phyloP scores from a whole-genome alignment of 202 grass and related monocot species.

The Setaria viridis region DNA sequence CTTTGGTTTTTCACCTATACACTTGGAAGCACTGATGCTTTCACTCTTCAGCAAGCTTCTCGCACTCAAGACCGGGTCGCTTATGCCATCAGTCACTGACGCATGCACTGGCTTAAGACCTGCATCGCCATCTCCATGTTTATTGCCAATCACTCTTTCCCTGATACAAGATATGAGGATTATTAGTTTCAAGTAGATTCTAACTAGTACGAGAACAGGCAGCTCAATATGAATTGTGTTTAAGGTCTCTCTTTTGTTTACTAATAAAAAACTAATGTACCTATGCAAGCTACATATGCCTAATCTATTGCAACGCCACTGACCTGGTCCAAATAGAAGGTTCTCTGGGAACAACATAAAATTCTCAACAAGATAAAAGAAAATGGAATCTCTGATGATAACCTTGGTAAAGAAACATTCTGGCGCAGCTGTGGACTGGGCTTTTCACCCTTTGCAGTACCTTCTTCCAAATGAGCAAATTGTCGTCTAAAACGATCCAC shows the following conservation, averaged over 20 bases:
- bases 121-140: slow-evolving; percentile 57
- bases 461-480: slow-evolving; percentile 99
- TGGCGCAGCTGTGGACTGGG: slow-evolving; percentile 71
- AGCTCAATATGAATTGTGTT: not conserved
- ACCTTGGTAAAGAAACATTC: slow-evolving; percentile 95
- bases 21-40: slow-evolving; percentile 97
- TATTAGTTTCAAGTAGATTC: slow-evolving; percentile 32
- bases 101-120: slow-evolving; percentile 60
- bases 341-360: slow-evolving; percentile 22
- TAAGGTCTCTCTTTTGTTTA: slow-evolving; percentile 22
- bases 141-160: slow-evolving; percentile 79
- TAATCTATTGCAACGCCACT: not conserved
- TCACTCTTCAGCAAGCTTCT: slow-evolving; percentile 95
- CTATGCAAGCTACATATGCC: slow-evolving; percentile 12
- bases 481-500: slow-evolving; percentile 97
- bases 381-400: slow-evolving; percentile 31
- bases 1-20: slow-evolving; percentile 84
- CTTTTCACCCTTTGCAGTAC: slow-evolving; percentile 74
- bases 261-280: not conserved
- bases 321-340: not conserved
- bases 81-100: slow-evolving; percentile 76
- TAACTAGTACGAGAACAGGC: not conserved
- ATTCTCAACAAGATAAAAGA: slow-evolving; percentile 17
- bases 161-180: slow-evolving; percentile 52
- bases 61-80: slow-evolving; percentile 65